Evolutionary conservation across 2,329 filamentous ascomycete genomes (phyloP), one percentile per base, ranked within the genome.

Genomic region (Ophiosphaerella herpotricha): DNA sequence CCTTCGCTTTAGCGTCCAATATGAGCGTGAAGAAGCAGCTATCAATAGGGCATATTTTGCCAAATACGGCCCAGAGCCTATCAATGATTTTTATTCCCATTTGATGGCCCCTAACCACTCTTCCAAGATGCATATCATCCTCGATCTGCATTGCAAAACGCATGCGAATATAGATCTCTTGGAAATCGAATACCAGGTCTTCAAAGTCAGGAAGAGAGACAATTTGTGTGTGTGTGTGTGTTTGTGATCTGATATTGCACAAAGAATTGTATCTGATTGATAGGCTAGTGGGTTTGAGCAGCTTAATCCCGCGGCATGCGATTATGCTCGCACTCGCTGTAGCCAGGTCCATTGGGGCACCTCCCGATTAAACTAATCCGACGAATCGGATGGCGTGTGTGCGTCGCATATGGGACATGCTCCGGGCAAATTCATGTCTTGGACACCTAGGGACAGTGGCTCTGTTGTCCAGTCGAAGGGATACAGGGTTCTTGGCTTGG

Each of bases 51-150:
- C 34, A 45, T 56, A 47, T 31, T 56, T 56, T 33, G 46, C 53
- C 9, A 31, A 35, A 29, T 38, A 40, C 43, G 39, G 53, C 33
- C 40, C 50, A 26, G 35, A 53, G 33, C 39, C 39, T 31, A 39
- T 14, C 12, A 46, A 51, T 14, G 37, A 55, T 23, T 53, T 47
- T 45, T 53, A 29, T 32, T 52, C 46, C 33, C 46, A 55, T 36
- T 46, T 55, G 29, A 53, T 53, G 18, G 41, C 53, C 31, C 41
- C 49, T 4, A 53, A 53, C 12, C 13, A 55, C 52, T 29, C 26
- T 11, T 61, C 62, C 52, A 55, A 52, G 33, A 61, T 66, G 59
- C 62, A 67, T 61, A 61, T 67, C 47, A 53, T 66, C 55, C 57
- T 67, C 32, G 61, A 67, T 58, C 39, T 67, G 50, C 39, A 67